Percentiles rank a stretch among this genome's conserved stretches.
These are phyloP conservation scores for Mrakia frigida DNA, from an alignment of 768 basidiomycete genomes.

Conservation along the genomic window DNA sequence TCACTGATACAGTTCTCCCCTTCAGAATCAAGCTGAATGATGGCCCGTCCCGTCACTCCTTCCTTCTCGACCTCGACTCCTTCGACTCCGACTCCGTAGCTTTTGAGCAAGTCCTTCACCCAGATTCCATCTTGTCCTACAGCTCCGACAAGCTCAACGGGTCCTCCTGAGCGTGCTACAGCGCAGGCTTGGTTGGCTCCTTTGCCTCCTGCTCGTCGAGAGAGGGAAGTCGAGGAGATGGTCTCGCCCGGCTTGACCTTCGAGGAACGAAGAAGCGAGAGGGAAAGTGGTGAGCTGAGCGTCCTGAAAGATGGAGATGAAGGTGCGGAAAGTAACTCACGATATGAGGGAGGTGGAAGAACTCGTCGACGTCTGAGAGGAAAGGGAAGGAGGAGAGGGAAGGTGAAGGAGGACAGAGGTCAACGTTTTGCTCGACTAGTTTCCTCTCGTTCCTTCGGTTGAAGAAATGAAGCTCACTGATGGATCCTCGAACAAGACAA, in stretches of 20 bases:
- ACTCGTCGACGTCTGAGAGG: constrained; percentile 43
- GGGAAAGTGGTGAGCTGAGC: constrained; percentile 31
- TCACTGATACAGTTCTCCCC: constrained; percentile 49
- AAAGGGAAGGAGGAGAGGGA: background rate
- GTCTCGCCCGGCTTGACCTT: constrained; percentile 44
- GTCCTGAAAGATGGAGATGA: background rate
- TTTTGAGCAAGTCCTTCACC: constrained; percentile 38
- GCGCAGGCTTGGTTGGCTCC: constrained; percentile 49
- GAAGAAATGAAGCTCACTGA: constrained; percentile 14
- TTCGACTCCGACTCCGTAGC: constrained; percentile 40
- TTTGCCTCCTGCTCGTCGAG: constrained; percentile 47
- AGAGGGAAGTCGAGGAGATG: constrained; percentile 43
- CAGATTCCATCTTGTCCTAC: constrained; percentile 35
- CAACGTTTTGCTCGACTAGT: background rate
- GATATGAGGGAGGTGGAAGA: constrained; percentile 40
- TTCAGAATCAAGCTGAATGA: constrained; percentile 46
- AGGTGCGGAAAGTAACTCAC: background rate
- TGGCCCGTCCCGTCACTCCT: constrained; percentile 46
- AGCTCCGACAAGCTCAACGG: constrained; percentile 19
- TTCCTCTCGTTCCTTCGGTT: too few relatives aligned
- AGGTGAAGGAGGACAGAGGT: background rate
- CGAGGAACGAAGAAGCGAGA: background rate
- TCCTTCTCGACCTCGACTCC: constrained; percentile 37
- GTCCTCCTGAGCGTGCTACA: constrained; percentile 35
- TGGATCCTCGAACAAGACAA: constrained; percentile 31